A percentile compares a stretch with the other conserved stretches of the same genome.
phyloP scores from a whole-genome alignment of 225 moss, liverwort and hornwort genomes.

The Ulota crispa region DNA sequence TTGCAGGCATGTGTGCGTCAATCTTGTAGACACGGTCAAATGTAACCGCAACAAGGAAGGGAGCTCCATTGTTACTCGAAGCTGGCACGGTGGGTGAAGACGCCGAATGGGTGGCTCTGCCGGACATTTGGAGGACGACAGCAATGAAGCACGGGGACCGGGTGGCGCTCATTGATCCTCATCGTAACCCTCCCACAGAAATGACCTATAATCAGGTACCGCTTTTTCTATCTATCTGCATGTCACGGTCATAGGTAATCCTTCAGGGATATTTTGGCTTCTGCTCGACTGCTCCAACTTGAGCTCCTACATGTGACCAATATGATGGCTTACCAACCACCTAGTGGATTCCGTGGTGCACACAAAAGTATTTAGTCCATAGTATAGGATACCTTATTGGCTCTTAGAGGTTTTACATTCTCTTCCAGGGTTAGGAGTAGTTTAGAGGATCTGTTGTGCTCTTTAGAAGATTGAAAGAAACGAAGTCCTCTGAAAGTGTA shows the following conservation, averaged over 20 bases:
- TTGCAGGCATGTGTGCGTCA: not conserved
- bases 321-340: not conserved
- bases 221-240: not conserved
- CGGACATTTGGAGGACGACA: slow-evolving; percentile 62
- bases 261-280: not conserved
- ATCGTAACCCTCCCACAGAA: slow-evolving; percentile 45
- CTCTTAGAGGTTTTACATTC: not conserved
- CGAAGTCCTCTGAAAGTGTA: not conserved
- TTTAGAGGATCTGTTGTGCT: not conserved
- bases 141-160: slow-evolving; percentile 44
- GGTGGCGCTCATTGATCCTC: slow-evolving; percentile 50
- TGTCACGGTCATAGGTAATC: not conserved
- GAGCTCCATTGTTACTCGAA: slow-evolving; percentile 48
- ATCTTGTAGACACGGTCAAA: slow-evolving; percentile 39
- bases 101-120: slow-evolving; percentile 45
- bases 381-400: not conserved
- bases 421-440: not conserved
- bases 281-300: not conserved
- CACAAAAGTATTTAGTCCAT: not conserved
- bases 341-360: not conserved
- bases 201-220: slow-evolving; percentile 44
- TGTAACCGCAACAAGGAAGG: slow-evolving; percentile 43
- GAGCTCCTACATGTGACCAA: not conserved
- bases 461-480: not conserved
- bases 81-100: slow-evolving; percentile 31